Base-by-base conservation (phyloP, 2,329 filamentous ascomycete genomes). In the Fusarium pseudograminearum region DNA sequence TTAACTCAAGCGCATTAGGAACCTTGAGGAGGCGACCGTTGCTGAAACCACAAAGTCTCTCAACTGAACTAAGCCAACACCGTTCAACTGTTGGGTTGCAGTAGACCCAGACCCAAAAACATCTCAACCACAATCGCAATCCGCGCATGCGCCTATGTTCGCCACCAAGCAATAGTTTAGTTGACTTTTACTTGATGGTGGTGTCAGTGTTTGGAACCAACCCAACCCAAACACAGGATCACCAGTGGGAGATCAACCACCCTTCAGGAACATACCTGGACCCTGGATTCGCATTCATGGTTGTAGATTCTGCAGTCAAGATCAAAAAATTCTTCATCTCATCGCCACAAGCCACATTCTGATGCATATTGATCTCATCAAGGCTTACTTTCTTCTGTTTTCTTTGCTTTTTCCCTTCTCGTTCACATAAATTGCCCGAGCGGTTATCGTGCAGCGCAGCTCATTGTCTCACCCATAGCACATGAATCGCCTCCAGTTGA, bases 1-100 rank as follows among this genome's bases (percentile, higher is more conserved):
- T n/a, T 28, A 47, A 36, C 20, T 40, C 36, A 20, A 18, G 5
- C 11, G 28, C 28, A 30, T 16, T n/a, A 34, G 18, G 31, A 20
- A 46, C 57, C 57, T 61, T 58, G 41, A 64, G 58, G 70, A 59
- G 71, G 73, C 73, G 65, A 71, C 63, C 55, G 67, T 74, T 74
- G 44, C 55, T 74, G 48, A 36, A 54, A 36, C 56, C 31, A 54
- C 26, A 30, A 38, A 44, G 41, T 45, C 53, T 53, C 53, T 53
- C 47, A 53, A 47, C 34, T 50, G 42, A 52, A 20, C 4, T 38
- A 38, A 30, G 40, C 48, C 48, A 51, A 28, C 47, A 38, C 33
- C 24, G 18, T 51, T 15, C 24, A 16, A 40, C 18, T 38, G 57
- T 59, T 53, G 52, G 46, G 59, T 65, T 56, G 44, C 31, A 41